Conservation (phyloP, 768 basidiomycete species). For the Hypsizygus marmoreus region DNA sequence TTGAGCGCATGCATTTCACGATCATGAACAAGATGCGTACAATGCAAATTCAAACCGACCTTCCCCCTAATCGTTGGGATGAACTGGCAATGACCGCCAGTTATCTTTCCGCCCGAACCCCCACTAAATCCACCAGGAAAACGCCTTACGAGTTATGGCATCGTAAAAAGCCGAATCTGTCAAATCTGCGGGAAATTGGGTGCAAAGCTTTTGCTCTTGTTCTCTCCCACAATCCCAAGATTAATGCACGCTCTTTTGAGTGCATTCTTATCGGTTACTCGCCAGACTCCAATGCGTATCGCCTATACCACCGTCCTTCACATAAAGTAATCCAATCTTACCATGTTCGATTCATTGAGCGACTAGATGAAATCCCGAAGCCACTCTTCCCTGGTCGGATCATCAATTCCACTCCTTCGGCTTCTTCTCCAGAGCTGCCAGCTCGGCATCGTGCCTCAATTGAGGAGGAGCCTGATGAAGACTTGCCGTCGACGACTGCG, state of each 20-base stretch:
- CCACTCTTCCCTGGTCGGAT: too few species aligned
- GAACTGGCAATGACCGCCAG: constrained; percentile 32
- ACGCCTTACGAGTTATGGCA: constrained; percentile 21
- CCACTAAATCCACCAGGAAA: constrained; percentile 6
- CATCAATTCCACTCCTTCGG: too few species aligned
- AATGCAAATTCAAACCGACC: constrained; percentile 26
- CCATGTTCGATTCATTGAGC: too few species aligned
- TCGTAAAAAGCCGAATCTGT: constrained; percentile 21
- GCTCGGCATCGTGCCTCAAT: too few species aligned
- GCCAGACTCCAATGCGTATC: too few species aligned
- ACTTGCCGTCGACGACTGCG: too few species aligned
- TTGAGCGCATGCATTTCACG: constrained; percentile 37
- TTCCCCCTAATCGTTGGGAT: constrained; percentile 32
- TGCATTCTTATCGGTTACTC: constrained; percentile 24
- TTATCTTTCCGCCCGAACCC: constrained; percentile 21
- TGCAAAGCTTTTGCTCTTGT: constrained; percentile 27
- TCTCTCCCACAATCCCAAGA: constrained; percentile 28
- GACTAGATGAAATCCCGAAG: too few species aligned
- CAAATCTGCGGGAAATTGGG: constrained; percentile 30
- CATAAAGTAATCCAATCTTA: too few species aligned
- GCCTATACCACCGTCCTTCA: too few species aligned
- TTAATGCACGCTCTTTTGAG: constrained; percentile 21
- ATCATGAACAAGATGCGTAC: constrained; percentile 29
- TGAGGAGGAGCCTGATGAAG: too few species aligned
- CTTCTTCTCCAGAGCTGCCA: too few species aligned